These are phyloP conservation scores for Corylus americana DNA, from an alignment of 306 rosid genomes.

Conservation along the genomic window DNA sequence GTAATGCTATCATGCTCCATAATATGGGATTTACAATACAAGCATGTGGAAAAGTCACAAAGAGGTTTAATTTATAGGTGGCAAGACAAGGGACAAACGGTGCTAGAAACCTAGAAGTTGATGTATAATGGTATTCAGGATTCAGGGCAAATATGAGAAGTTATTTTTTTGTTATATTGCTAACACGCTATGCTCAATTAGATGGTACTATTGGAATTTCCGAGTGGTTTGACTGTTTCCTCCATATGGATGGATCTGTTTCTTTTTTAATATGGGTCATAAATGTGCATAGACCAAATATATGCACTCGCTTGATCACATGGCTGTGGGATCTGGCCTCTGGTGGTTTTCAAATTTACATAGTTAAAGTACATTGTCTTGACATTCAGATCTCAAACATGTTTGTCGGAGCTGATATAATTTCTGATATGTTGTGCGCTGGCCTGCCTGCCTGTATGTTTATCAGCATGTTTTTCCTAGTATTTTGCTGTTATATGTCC, in stretches of 20 bases:
- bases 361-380: too few relatives aligned
- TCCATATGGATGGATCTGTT: background rate
- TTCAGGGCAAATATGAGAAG: background rate
- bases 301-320: background rate
- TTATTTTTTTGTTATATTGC: background rate
- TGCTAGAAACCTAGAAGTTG: background rate
- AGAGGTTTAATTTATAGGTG: background rate
- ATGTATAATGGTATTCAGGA: background rate
- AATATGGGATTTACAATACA: background rate
- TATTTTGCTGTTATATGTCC: background rate
- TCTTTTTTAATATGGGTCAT: background rate
- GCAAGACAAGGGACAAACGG: background rate
- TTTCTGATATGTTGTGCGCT: background rate
- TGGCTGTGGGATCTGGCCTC: background rate
- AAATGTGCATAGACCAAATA: background rate
- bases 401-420: background rate
- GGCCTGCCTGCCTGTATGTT: background rate
- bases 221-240: background rate
- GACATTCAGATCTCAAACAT: background rate
- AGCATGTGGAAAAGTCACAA: background rate
- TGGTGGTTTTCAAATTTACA: background rate
- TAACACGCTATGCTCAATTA: background rate
- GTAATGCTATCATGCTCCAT: too few relatives aligned
- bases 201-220: background rate
- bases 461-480: background rate